These are phyloP conservation scores for Xylaria sp. DNA, from an alignment of 2,329 filamentous ascomycete species.

Conservation along the genomic window DNA sequence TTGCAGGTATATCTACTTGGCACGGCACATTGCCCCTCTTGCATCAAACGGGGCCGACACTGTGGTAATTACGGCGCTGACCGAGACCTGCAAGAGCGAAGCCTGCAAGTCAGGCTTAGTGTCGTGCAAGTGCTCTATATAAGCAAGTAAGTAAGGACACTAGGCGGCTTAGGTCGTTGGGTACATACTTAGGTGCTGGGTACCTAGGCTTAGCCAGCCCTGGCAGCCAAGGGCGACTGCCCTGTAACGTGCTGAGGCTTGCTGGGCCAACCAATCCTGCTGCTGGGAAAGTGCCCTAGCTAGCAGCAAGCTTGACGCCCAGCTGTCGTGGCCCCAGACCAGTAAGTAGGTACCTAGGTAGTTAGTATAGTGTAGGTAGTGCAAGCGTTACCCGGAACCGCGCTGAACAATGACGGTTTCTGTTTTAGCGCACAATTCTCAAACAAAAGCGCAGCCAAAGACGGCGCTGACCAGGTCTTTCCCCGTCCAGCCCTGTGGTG, in stretches of 20 bases:
- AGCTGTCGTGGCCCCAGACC: slow-evolving; percentile 21
- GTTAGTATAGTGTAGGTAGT: not conserved
- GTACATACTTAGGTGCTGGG: not conserved
- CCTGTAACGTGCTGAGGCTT: slow-evolving; percentile 30
- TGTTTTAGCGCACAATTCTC: slow-evolving; percentile 33
- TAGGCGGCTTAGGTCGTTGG: not conserved
- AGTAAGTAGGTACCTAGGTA: not conserved
- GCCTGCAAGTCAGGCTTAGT: slow-evolving; percentile 32
- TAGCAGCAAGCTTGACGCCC: slow-evolving; percentile 9
- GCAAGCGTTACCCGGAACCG: not conserved
- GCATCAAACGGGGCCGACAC: slow-evolving; percentile 33
- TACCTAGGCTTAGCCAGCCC: slow-evolving; percentile 28
- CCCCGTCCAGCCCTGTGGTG: slow-evolving; percentile 25
- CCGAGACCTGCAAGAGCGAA: slow-evolving; percentile 29
- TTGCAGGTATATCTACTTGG: slow-evolving; percentile 30
- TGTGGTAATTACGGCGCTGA: slow-evolving; percentile 42
- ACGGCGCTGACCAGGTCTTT: slow-evolving; percentile 11
- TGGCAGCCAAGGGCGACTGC: slow-evolving; percentile 28
- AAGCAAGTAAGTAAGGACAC: not conserved
- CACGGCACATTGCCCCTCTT: slow-evolving; percentile 19
- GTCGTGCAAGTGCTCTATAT: not conserved
- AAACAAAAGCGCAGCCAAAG: slow-evolving; percentile 26
- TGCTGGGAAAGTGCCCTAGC: not conserved
- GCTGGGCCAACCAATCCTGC: slow-evolving; percentile 17
- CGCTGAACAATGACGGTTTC: slow-evolving; percentile 22